phyloP scores from a whole-genome alignment of 805 yeast species.

The Lachancea fermentati region DNA sequence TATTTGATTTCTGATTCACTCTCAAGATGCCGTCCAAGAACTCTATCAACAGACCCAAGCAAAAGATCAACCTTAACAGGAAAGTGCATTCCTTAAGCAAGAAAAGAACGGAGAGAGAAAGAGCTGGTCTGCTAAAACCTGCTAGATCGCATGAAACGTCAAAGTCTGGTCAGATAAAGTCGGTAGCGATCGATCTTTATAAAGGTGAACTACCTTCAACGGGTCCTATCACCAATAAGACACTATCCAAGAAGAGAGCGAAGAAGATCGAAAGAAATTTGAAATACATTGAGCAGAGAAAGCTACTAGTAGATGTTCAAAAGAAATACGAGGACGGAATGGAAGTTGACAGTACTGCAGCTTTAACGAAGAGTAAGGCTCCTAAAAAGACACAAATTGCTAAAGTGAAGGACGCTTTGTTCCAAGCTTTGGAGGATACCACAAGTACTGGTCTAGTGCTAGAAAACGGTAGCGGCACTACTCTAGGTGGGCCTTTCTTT shows the following conservation, averaged over 20 bases:
- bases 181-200: constrained; percentile 40
- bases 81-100: constrained; percentile 47
- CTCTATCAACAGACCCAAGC: constrained; percentile 75
- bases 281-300: constrained; percentile 61
- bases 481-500: constrained; percentile 70
- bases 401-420: constrained; percentile 55
- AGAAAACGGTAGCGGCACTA: constrained; percentile 68
- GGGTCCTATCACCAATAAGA: constrained; percentile 42
- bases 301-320: constrained; percentile 43
- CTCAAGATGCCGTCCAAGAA: constrained; percentile 70
- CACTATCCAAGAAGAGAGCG: constrained; percentile 71
- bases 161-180: constrained; percentile 37
- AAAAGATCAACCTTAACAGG: constrained; percentile 44
- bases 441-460: constrained; percentile 42
- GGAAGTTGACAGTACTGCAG: constrained; percentile 37
- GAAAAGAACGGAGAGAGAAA: constrained; percentile 50
- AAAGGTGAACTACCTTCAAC: constrained; percentile 24
- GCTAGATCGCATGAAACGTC: constrained; percentile 42
- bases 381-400: constrained; percentile 35
- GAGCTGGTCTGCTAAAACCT: constrained; percentile 37
- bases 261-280: constrained; percentile 75
- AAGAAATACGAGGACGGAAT: constrained; percentile 44
- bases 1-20: no score
- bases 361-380: constrained; percentile 21
- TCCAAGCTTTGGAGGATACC: constrained; percentile 64